phyloP scores from a whole-genome alignment of 1,284 basidiomycete genomes.

The Sporisorium graminicola region DNA sequence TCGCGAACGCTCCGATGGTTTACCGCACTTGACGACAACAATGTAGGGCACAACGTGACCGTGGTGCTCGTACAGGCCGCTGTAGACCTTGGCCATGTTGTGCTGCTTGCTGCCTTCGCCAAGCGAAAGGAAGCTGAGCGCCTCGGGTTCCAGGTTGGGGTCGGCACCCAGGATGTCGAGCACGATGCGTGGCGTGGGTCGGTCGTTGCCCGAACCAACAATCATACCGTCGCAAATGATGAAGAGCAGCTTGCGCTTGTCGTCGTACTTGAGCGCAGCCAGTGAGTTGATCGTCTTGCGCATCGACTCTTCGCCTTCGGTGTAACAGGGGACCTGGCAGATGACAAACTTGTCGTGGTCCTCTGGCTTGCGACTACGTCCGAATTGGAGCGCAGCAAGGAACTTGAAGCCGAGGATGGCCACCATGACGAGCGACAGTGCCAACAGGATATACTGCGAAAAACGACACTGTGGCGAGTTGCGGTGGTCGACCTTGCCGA shows the following conservation, averaged over 20 bases:
- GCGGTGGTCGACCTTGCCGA: slow-evolving; percentile 91
- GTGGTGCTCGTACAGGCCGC: slow-evolving; percentile 90
- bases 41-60: slow-evolving; percentile 97
- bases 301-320: slow-evolving; percentile 90
- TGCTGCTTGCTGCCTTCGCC: slow-evolving; percentile 96
- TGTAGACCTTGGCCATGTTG: slow-evolving; percentile 98
- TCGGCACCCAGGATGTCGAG: slow-evolving; percentile 96
- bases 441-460: slow-evolving; percentile 90
- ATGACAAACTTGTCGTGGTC: slow-evolving; percentile 99
- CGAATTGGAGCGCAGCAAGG: slow-evolving; percentile 91
- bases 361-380: slow-evolving; percentile 85
- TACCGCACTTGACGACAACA: slow-evolving; percentile 96
- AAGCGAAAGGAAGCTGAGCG: slow-evolving; percentile 90
- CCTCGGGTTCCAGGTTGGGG: slow-evolving; percentile 91
- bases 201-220: slow-evolving; percentile 87
- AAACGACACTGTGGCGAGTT: slow-evolving; percentile 92
- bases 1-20: slow-evolving; percentile 89
- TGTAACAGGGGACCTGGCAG: slow-evolving; percentile 98
- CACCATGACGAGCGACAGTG: slow-evolving; percentile 91
- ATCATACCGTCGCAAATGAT: slow-evolving; percentile 99
- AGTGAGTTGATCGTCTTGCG: slow-evolving; percentile 92
- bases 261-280: slow-evolving; percentile 93
- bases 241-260: slow-evolving; percentile 94
- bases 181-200: slow-evolving; percentile 79
- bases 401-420: slow-evolving; percentile 98